Base-by-base conservation (phyloP, 106 monocot species). In the Iris macrosiphon region DNA sequence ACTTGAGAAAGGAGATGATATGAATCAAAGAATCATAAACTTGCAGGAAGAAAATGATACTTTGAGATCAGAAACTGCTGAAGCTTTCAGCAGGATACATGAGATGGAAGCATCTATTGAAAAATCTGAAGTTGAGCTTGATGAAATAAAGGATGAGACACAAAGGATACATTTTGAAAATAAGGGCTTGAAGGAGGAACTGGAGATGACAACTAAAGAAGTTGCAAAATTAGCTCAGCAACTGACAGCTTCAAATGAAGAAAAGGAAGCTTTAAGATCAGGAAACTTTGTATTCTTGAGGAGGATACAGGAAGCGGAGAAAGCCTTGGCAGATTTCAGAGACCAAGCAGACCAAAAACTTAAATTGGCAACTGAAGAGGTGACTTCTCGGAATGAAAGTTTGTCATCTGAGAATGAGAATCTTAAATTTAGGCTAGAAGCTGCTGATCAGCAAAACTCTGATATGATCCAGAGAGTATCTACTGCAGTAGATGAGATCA, bases 171-270 rank as follows among this genome's bases (percentile, higher is more conserved):
- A 15, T 15, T 31, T 22, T 42, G 65, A 65, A 42, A 65, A 65
- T 33, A 55, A 20, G 22, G 35, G 20, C 14, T 55, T 65, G n/a
- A 54, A 34, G 41, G 65, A 65, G 39, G 65, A 55, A 19, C 9
- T 84, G 18, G 84, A 64, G 31, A 71, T 61, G 27, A 71, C 70
- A 64, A 55, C 62, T 54, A 64, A 71, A 30, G 58, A 28, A 52
- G 9, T 42, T 48, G 65, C 54, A 67, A 71, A 17, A 66, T 61
- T 56, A 72, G 65, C 59, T 72, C 63, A 49, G 63, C 56, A 58
- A 74, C 2, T 75, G 63, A 31, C 65, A 69, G 35, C 72, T 49
- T 33, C 64, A 71, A 24, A 80, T 55, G 45, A 67, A 68, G 46
- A 67, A 65, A 22, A 53, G 74, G 55, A 56, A 40, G 21, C 24